phyloP scores from a whole-genome alignment of 2,329 filamentous ascomycete genomes.

The Ophiostoma ulmi region DNA sequence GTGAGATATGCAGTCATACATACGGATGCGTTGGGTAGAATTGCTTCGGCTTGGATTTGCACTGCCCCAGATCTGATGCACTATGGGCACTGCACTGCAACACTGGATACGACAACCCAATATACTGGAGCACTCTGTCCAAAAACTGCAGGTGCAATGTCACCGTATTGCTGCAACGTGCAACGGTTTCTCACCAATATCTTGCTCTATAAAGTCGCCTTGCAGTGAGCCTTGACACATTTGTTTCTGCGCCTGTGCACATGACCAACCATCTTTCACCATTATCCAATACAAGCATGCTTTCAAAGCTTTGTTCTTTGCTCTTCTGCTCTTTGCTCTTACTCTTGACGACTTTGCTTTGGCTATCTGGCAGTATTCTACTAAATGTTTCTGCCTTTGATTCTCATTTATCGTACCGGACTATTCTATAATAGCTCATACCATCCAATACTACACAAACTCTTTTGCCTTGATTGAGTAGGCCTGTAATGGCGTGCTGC shows the following conservation, averaged over 20 bases:
- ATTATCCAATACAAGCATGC: too few relatives aligned
- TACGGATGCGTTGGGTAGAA: neutral
- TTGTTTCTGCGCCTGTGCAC: neutral
- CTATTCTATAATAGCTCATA: neutral
- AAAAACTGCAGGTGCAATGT: neutral
- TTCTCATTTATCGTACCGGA: neutral
- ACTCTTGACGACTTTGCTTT: neutral
- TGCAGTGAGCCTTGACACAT: neutral
- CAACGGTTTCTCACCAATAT: neutral
- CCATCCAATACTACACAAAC: neutral
- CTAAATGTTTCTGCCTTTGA: neutral
- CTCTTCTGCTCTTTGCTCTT: neutral
- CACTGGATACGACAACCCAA: neutral
- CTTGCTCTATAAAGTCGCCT: neutral
- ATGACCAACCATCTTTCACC: neutral
- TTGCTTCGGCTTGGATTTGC: neutral
- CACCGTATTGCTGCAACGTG: neutral
- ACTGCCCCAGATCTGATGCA: neutral
- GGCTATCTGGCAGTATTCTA: neutral
- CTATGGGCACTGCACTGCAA: neutral
- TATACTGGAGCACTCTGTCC: constrained; percentile 2
- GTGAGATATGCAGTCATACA: constrained; percentile 5
- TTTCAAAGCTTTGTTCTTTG: neutral
- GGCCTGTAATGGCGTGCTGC: neutral
- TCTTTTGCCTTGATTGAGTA: neutral